Evolutionary conservation across 768 basidiomycete species (phyloP).

Genomic region (Leucosporidium yakuticum): DNA sequence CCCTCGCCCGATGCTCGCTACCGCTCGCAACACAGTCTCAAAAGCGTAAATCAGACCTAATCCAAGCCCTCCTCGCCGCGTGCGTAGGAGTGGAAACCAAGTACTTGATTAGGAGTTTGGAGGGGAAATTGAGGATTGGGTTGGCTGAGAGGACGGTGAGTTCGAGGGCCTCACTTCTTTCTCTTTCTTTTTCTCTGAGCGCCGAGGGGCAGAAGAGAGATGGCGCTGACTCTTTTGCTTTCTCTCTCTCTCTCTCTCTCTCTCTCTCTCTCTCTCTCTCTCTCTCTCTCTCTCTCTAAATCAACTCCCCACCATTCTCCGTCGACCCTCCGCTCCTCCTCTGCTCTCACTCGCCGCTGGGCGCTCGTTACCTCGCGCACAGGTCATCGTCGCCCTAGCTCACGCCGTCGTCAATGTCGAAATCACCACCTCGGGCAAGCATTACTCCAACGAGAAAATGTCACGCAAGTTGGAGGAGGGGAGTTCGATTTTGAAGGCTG

Average conservation of each 20-base stretch:
- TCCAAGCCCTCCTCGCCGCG: constrained; percentile 86
- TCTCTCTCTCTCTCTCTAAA: background rate
- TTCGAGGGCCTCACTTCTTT: too few relatives aligned
- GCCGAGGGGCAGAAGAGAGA: background rate
- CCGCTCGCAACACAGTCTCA: constrained; percentile 82
- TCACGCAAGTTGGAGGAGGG: constrained; percentile 68
- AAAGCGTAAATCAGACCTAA: constrained; percentile 87
- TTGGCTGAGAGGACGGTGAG: constrained; percentile 80
- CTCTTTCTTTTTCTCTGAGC: constrained; percentile 42
- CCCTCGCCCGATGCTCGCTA: background rate
- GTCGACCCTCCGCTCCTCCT: too few relatives aligned
- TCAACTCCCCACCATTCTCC: too few relatives aligned
- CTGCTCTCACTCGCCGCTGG: too few relatives aligned
- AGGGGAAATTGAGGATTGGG: constrained; percentile 94
- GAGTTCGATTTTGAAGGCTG: constrained; percentile 69
- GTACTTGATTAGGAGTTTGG: constrained; percentile 88
- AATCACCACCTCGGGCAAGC: constrained; percentile 41
- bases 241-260: background rate
- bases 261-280: background rate
- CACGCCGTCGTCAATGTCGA: constrained; percentile 74
- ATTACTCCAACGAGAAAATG: constrained; percentile 73
- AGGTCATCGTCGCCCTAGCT: constrained; percentile 70
- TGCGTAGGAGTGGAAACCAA: constrained; percentile 88
- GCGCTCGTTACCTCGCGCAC: background rate
- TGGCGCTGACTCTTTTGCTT: background rate